Evolutionary conservation across 176 grass and related monocot genomes (phyloP).

Genomic region (Musa itinerans): DNA sequence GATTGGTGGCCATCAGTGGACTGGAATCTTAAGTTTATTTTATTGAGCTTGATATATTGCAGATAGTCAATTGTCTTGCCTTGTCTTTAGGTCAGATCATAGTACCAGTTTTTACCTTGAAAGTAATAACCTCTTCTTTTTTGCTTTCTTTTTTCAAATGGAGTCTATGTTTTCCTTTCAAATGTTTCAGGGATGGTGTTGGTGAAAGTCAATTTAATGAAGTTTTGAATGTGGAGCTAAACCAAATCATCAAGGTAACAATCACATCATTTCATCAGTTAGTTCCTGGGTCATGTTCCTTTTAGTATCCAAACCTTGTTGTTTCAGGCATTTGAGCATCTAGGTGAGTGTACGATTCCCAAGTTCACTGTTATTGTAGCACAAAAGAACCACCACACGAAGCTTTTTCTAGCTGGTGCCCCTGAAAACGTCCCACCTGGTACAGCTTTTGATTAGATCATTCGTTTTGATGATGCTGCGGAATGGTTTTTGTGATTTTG

Average conservation of each 20-base stretch:
- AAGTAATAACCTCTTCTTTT: background rate
- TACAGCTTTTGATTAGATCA: conserved; percentile 13
- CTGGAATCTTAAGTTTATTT: too few relatives aligned
- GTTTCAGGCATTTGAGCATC: conserved; percentile 39
- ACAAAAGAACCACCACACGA: conserved; percentile 61
- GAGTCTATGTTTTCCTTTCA: background rate
- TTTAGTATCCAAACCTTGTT: conserved; percentile 5
- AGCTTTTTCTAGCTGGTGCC: conserved; percentile 31
- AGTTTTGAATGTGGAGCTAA: conserved; percentile 43
- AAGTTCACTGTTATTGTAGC: conserved; percentile 62
- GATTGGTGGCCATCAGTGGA: too few relatives aligned
- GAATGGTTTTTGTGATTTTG: background rate
- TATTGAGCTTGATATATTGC: too few relatives aligned
- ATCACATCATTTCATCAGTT: background rate
- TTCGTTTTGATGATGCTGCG: background rate
- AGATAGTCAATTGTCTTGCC: too few relatives aligned
- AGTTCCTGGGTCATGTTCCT: background rate
- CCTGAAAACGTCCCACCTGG: conserved; percentile 40
- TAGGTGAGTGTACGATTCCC: conserved; percentile 24
- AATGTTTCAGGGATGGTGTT: conserved; percentile 47
- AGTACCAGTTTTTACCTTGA: background rate
- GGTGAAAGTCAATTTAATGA: conserved; percentile 48
- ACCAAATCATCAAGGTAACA: conserved; percentile 44
- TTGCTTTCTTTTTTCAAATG: background rate
- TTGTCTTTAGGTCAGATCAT: background rate